These are phyloP conservation scores for Vigna mungo DNA, from an alignment of 306 rosid species.

Conservation along the genomic window DNA sequence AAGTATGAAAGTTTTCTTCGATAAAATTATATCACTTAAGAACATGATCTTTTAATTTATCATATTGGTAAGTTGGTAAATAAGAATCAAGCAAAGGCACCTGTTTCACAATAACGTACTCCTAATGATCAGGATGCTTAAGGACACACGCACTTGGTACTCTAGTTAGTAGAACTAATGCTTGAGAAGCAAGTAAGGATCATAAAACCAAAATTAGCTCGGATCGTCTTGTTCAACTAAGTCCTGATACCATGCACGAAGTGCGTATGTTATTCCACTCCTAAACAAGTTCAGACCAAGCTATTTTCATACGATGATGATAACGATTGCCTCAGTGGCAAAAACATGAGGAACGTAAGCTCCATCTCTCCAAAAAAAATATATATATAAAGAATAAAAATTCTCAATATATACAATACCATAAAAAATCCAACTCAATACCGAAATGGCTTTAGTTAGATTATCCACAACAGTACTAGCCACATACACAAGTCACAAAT, in stretches of 20 bases:
- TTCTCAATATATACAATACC: background rate
- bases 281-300: slow-evolving; percentile 28
- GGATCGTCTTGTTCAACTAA: background rate
- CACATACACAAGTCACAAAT: slow-evolving; percentile 8
- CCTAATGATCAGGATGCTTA: slow-evolving; percentile 7
- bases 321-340: slow-evolving; percentile 22
- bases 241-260: slow-evolving; percentile 30
- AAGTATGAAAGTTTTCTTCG: slow-evolving; percentile 1
- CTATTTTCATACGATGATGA: background rate
- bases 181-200: slow-evolving; percentile 28
- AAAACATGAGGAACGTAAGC: background rate
- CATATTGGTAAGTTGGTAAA: slow-evolving; percentile 18
- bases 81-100: slow-evolving; percentile 18
- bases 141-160: slow-evolving; percentile 1
- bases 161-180: slow-evolving; percentile 23
- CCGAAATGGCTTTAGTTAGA: background rate
- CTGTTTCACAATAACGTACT: background rate
- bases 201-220: slow-evolving; percentile 24
- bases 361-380: slow-evolving; percentile 3
- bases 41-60: background rate
- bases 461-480: slow-evolving; percentile 33
- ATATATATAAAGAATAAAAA: slow-evolving; percentile 19
- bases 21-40: slow-evolving; percentile 28
- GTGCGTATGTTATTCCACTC: background rate
- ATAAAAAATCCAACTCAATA: slow-evolving; percentile 9